Percentiles rank a stretch among this genome's conserved stretches.
These are phyloP conservation scores for Sedum album DNA, from an alignment of 164 flowering plant genomes.

Conservation along the genomic window DNA sequence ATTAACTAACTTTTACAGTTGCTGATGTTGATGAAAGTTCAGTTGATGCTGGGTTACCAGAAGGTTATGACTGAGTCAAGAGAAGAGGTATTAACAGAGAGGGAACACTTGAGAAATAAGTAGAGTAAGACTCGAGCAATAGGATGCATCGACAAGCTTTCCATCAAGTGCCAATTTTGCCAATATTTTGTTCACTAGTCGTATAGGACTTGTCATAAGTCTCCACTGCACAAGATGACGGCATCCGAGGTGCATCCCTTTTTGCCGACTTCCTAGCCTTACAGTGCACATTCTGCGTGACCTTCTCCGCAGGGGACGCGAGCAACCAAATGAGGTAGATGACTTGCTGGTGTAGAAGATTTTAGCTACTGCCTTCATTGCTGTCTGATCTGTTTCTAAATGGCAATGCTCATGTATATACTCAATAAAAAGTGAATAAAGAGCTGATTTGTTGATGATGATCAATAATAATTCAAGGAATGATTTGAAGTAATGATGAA, in stretches of 20 bases:
- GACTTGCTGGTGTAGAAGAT: background rate
- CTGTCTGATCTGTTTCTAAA: too few species aligned
- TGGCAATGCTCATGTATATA: too few species aligned
- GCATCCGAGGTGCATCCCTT: background rate
- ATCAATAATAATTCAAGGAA: too few species aligned
- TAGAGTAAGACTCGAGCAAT: background rate
- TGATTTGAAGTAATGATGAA: too few species aligned
- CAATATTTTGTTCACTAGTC: background rate
- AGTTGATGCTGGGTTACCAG: background rate
- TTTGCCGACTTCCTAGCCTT: background rate
- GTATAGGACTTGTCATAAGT: background rate
- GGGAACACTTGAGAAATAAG: constrained; percentile 1
- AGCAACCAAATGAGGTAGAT: background rate
- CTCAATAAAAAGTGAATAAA: too few species aligned
- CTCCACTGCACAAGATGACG: background rate
- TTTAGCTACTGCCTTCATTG: background rate
- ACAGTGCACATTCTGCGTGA: background rate
- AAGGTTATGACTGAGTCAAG: background rate
- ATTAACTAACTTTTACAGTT: too few species aligned
- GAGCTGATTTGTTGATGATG: too few species aligned
- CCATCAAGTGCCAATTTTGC: background rate
- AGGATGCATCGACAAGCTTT: background rate
- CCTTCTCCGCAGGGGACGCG: background rate
- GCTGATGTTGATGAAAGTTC: too few species aligned
- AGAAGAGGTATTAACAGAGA: background rate